Evolutionary conservation across 2,329 filamentous ascomycete species (phyloP), one percentile per base, ranked within the genome.

Genomic region (Hypoxylon rubiginosum): DNA sequence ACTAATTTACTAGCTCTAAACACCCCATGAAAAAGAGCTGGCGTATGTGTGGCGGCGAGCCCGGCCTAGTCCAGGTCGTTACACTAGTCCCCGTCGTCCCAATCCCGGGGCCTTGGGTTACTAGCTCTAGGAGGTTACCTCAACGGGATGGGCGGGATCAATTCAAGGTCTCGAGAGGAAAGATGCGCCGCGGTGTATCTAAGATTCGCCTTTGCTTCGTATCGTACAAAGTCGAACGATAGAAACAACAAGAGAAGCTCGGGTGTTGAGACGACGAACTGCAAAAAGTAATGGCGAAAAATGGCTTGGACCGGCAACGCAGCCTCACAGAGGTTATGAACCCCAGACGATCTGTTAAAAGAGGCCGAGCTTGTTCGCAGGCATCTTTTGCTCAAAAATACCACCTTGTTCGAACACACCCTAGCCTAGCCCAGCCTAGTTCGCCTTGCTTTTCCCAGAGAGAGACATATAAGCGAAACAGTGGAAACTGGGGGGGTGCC

Each of bases 251-350:
- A 15, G 43, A 34, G n/a, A 50, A 53, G 24, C 39, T 32, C 41
- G 15, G 34, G 15, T 45, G 34, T 15, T 34, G 45, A 24, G n/a
- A 52, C 1, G 32, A 36, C 17, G 19, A 52, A 36, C 28, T 21
- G 13, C 8, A 36, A 36, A 4, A 41, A 17, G n/a, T 19, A 19
- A 19, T n/a, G 19, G n/a, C 11, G n/a, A n/a, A 10, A 60, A 43
- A 52, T 53, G 45, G 43, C 36, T 43, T 51, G 49, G 49, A 45
- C 43, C 56, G 26, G 28, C 24, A 28, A 17, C 30, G 34, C 54
- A 64, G 64, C 64, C 64, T 55, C 61, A 67, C n/a, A 28, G 53
- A 53, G 49, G 30, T 60, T 67, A 67, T 63, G 39, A 64, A 58
- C n/a, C 28, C 56, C 49, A 28, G 57, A 58, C 56, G 48, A 60